Base-by-base conservation (phyloP, 2,329 filamentous ascomycete species). In the Tolypocladium guangdongense region DNA sequence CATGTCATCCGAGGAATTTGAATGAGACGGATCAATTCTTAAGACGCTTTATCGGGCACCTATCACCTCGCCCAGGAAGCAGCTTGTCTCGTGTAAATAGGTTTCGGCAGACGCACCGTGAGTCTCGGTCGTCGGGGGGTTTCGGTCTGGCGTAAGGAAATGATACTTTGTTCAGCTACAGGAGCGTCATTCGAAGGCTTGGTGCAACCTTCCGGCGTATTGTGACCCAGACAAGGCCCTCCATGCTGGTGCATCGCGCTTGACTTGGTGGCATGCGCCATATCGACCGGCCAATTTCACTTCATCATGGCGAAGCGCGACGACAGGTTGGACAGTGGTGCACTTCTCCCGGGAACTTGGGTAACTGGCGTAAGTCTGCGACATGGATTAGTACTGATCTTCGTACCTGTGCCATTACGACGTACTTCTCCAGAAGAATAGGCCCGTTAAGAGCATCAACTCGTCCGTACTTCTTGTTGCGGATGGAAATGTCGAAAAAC, bases 381-480 rank as follows among this genome's bases (percentile, higher is more conserved):
- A 43, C 6, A 12, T 35, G 43, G 18, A 57, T 72, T 57, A 73
- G 57, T 20, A 45, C 3, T 46, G 47, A 37, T 50, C 16, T 49
- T 12, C 6, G 14, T 49, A n/a, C 22, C 30, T 4, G 18, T 27
- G 33, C n/a, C 32, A 24, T 30, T 37, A 14, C 24, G 24, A 63
- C 77, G 59, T 78, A 89, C 87, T 99, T 99, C 73, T 97, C 92
- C n/a, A 99, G 71, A 57, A 99, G 68, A 41, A 89, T 76, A 0
- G 91, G 90, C 0, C 92, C 93, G 66, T 95, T 95, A 67, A 95
- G 77, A 51, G 89, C 87, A 71, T 97, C 90, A 36, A 99, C 95
- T 52, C 90, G 85, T 18, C 90, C 88, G 66, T 96, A 99, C 67
- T 96, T 95, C 73, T 88, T 91, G 71, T 96, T 96, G 51, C 90